These are phyloP conservation scores for Globisporangium orthogonon DNA, from an alignment of 352 stramenopile genomes.

Conservation along the genomic window DNA sequence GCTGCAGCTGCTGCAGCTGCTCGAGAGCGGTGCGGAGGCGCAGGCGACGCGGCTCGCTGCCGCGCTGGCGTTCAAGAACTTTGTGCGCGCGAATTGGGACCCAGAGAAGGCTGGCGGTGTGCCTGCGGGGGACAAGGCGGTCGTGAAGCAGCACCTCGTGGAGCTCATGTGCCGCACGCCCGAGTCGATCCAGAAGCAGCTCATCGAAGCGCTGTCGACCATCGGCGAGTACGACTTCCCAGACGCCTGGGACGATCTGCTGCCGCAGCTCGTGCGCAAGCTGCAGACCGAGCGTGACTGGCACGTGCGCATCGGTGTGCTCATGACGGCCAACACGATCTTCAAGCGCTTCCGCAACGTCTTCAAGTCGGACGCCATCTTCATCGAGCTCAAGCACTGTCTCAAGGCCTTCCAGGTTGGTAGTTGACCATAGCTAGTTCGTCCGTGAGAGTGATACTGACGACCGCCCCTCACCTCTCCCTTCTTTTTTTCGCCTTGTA, in stretches of 20 bases:
- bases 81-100: slow-evolving; percentile 97
- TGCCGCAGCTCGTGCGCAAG: slow-evolving; percentile 93
- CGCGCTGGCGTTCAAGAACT: slow-evolving; percentile 96
- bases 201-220: slow-evolving; percentile 95
- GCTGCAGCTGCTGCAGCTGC: slow-evolving; percentile 61
- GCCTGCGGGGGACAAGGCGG: slow-evolving; percentile 76
- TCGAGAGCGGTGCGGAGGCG: slow-evolving; percentile 54
- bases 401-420: slow-evolving; percentile 89
- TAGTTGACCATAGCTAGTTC: too few relatives aligned
- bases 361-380: slow-evolving; percentile 94
- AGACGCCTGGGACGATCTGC: slow-evolving; percentile 92
- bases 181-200: slow-evolving; percentile 90
- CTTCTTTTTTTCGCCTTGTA: slow-evolving; percentile 1
- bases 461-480: too few relatives aligned
- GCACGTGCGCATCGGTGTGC: slow-evolving; percentile 92
- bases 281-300: slow-evolving; percentile 87
- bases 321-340: slow-evolving; percentile 98
- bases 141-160: slow-evolving; percentile 98
- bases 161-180: slow-evolving; percentile 97
- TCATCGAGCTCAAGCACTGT: slow-evolving; percentile 94
- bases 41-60: slow-evolving; percentile 66
- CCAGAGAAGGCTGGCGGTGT: slow-evolving; percentile 78
- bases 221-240: slow-evolving; percentile 98
- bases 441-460: too few relatives aligned
- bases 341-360: slow-evolving; percentile 97